Base-by-base conservation (phyloP, 1,139 yeast genomes). In the Zygosaccharomyces sapae region DNA sequence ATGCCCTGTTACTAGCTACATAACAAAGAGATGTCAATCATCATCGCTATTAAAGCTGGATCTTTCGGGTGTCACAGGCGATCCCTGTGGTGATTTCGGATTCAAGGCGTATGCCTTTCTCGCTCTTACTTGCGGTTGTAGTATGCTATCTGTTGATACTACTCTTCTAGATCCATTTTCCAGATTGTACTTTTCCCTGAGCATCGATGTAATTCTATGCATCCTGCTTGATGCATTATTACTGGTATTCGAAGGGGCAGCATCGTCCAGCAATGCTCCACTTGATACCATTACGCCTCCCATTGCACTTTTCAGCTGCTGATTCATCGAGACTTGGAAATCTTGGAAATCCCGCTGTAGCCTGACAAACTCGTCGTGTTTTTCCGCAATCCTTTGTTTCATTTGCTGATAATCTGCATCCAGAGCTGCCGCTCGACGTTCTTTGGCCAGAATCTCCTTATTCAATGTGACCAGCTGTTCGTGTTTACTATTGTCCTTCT, bases 171-270 rank as follows among this genome's bases (percentile, higher is more conserved):
- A 40, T 5, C 30, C 43, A 10, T 37, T 29, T 22, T 41, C 50
- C 20, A 46, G 38, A 36, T 43, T 39, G 24, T 49, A 43, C n/a
- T 45, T 44, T 29, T 48, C 42, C 33, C 54, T 48, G 10, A 51
- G 47, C 50, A 51, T 43, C 29, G 46, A 43, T 2, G 53, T 50
- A 6, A 50, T 48, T 7, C 53, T 47, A 20, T 42, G 46, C 42
- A 50, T 47, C 31, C 43, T 49, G 10, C 45, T 41, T 6, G 43
- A 29, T 5, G 51, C 48, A 37, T 24, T 30, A 3, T 33, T 24
- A 5, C 33, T n/a, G 7, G 18, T 31, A 30, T 22, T 29, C 3
- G 38, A 24, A n/a, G 45, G 33, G 16, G 45, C 38, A 13, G 30
- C 41, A 13, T 44, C 25, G 45, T 37, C 38, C 31, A 35, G 19